These are phyloP conservation scores for Solanum appendiculatum DNA, from an alignment of 257 asterid species.

Conservation along the genomic window DNA sequence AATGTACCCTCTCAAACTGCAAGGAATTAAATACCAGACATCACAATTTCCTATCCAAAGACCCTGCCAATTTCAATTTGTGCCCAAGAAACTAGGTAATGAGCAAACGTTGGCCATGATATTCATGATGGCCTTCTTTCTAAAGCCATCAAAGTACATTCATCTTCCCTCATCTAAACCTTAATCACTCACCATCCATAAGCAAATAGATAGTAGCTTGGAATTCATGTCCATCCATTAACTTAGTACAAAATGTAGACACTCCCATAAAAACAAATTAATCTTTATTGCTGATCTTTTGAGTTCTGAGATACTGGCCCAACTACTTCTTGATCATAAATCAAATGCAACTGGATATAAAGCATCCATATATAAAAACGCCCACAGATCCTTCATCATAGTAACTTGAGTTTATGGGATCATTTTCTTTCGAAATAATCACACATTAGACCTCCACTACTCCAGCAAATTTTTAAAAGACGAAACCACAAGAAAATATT, in stretches of 20 bases:
- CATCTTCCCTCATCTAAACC: background rate
- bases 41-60: background rate
- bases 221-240: background rate
- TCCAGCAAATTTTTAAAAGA: slow-evolving; percentile 3
- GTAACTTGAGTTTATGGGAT: background rate
- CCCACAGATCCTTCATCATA: background rate
- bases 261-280: background rate
- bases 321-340: background rate
- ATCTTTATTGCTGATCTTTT: background rate
- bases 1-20: background rate
- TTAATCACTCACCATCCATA: background rate
- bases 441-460: background rate
- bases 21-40: background rate
- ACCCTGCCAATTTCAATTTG: background rate
- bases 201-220: background rate
- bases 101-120: background rate
- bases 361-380: background rate
- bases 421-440: background rate
- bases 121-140: background rate
- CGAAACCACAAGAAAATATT: background rate
- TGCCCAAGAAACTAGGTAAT: background rate
- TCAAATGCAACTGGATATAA: background rate
- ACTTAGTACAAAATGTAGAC: background rate
- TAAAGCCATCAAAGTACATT: background rate
- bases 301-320: background rate